Evolutionary conservation across 495 filamentous ascomycete species (phyloP).

Genomic region (Corynascus novoguineensis): DNA sequence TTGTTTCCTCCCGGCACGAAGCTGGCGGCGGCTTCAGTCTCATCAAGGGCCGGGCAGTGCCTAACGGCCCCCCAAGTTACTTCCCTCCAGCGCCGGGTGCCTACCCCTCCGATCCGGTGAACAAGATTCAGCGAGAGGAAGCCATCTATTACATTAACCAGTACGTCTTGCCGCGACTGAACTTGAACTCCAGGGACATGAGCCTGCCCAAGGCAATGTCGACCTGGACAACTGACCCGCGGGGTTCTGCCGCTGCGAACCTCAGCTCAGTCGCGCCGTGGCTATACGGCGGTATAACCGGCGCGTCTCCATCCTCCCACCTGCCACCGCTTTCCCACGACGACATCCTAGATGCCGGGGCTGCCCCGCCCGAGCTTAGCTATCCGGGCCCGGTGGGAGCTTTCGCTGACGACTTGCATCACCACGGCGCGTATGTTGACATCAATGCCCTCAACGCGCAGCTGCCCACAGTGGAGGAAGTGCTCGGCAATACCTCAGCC

Average conservation of each 20-base stretch:
- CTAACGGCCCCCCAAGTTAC: slow-evolving; percentile 50
- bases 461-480: slow-evolving; percentile 10
- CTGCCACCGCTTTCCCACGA: slow-evolving; percentile 6
- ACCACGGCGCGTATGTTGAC: slow-evolving; percentile 4
- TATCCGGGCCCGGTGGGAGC: slow-evolving; percentile 29
- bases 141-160: slow-evolving; percentile 63
- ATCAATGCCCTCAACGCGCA: slow-evolving; percentile 9
- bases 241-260: slow-evolving; percentile 17
- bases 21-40: slow-evolving; percentile 46
- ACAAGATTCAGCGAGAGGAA: slow-evolving; percentile 56
- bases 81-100: slow-evolving; percentile 41
- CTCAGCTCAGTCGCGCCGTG: slow-evolving; percentile 40
- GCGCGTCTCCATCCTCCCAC: not conserved
- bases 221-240: slow-evolving; percentile 18
- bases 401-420: slow-evolving; percentile 14
- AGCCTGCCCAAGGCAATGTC: slow-evolving; percentile 29
- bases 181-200: slow-evolving; percentile 39
- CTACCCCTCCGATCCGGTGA: slow-evolving; percentile 45
- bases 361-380: slow-evolving; percentile 29
- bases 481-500: not conserved
- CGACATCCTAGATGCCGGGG: slow-evolving; percentile 15
- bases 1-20: slow-evolving; percentile 43
- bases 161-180: slow-evolving; percentile 53
- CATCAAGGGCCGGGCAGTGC: slow-evolving; percentile 51
- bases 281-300: slow-evolving; percentile 34